Base-by-base conservation (phyloP, 768 basidiomycete genomes). In the Daedaleopsis nitida region DNA sequence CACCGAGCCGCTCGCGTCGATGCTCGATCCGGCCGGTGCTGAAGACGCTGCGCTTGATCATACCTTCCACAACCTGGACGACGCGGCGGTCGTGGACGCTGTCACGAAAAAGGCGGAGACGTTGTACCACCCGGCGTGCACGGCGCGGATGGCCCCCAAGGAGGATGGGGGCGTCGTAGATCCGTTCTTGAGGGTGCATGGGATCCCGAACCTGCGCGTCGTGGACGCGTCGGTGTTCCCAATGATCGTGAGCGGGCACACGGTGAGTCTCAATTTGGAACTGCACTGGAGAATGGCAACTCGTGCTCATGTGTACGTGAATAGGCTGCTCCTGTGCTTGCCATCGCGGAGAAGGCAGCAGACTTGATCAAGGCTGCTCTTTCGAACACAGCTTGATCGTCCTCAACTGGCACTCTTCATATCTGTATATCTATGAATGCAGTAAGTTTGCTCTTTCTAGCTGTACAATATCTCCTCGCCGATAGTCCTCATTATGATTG, bases 221-320 rank as follows among this genome's bases (percentile, higher is more conserved):
- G 81, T 72, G 17, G 83, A 84, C 62, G 81, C 80, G 47, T 78
- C 76, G 12, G 65, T 82, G 24, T 77, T 77, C 58, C 80, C 83
- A 45, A 75, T 69, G 38, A 69, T 82, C 55, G 66, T 77, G 0
- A 72, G 78, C 1, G 79, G 80, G 21, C 82, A 83, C 57, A 80
- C 81, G 66, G 80, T 80, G 50, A 59, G 77, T 73, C 27, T 5
- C 47, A 1, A 2, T 63, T 35, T 16, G 19, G 32, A 9, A 39
- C 43, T 24, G 34, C 32, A 19, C 19, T 4, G 2, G 24, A 37
- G 21, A 23, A 11, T 19, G 8, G 19, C 7, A 57, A 14, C 5
- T 37, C 34, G 16, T 21, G 12, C 52, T 59, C 55, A 55, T 45
- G 2, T 3, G 54, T 55, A 37, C 48, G 19, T 48, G 14, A 5